A percentile compares a stretch with the other conserved stretches of the same genome.
These are phyloP conservation scores for Cyclotella baltica DNA, from an alignment of 108 stramenopile species.

Conservation along the genomic window DNA sequence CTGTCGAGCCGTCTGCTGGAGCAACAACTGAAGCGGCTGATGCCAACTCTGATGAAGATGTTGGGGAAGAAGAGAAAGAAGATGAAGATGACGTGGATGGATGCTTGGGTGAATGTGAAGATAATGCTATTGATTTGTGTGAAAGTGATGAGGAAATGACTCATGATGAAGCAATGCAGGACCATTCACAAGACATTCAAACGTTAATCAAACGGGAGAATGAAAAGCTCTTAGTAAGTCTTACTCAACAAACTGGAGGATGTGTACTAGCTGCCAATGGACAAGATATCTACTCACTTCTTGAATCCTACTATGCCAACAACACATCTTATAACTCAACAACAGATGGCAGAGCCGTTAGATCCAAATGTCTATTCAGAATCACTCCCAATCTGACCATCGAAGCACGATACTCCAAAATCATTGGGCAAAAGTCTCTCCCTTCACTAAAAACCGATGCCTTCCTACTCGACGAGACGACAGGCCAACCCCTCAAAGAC, in stretches of 20 bases:
- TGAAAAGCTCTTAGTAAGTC: constrained; percentile 69
- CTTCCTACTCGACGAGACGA: constrained; percentile 50
- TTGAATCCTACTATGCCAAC: constrained; percentile 29
- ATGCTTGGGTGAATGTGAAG: constrained; percentile 28
- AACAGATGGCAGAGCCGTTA: constrained; percentile 22
- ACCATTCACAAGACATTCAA: constrained; percentile 7
- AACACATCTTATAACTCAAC: constrained; percentile 14
- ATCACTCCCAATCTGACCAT: constrained; percentile 74
- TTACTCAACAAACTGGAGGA: constrained; percentile 80
- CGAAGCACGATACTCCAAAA: constrained; percentile 52
- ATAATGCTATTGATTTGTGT: constrained; percentile 20
- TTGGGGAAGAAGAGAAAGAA: constrained; percentile 24
- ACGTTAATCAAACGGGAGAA: constrained; percentile 64
- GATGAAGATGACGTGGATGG: constrained; percentile 20
- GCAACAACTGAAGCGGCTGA: no score
- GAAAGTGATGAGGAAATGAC: constrained; percentile 11
- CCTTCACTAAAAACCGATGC: constrained; percentile 58
- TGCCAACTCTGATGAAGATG: no score
- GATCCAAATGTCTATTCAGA: constrained; percentile 65
- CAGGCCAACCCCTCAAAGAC: constrained; percentile 44
- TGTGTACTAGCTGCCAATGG: constrained; percentile 66
- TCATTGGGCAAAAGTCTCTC: constrained; percentile 46
- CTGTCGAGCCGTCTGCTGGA: no score
- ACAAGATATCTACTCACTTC: constrained; percentile 59
- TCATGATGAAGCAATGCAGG: constrained; percentile 19